Evolutionary conservation across 345 rosid genomes (phyloP).

Genomic region (Linum trigynum): DNA sequence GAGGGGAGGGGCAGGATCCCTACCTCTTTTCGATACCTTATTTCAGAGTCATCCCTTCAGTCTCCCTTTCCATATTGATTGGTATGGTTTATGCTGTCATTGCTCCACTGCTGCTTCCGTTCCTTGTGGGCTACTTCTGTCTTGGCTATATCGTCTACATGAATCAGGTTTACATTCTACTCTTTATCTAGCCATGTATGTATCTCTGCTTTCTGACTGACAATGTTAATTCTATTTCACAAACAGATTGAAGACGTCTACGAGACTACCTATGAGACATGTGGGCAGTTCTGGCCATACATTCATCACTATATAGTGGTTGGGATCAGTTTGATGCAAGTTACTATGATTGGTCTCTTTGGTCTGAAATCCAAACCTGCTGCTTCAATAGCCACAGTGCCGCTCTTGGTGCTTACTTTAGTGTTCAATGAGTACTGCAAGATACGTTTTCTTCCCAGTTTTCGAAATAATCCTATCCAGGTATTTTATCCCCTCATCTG

Average conservation of each 20-base stretch:
- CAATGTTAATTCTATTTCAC: conserved; percentile 12
- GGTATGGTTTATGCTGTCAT: conserved; percentile 82
- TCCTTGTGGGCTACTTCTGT: conserved; percentile 68
- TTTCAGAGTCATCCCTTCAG: conserved; percentile 65
- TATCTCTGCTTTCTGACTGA: not conserved
- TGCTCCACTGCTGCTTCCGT: conserved; percentile 72
- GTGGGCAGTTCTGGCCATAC: conserved; percentile 70
- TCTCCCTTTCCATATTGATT: conserved; percentile 57
- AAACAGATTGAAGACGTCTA: conserved; percentile 80
- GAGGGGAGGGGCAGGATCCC: conserved; percentile 46
- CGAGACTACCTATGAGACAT: conserved; percentile 58
- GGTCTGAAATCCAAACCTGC: conserved; percentile 86
- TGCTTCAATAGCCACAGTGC: conserved; percentile 68
- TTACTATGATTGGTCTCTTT: conserved; percentile 84
- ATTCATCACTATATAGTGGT: conserved; percentile 63
- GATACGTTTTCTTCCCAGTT: conserved; percentile 76
- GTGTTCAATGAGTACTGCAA: conserved; percentile 84
- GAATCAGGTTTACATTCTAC: conserved; percentile 50
- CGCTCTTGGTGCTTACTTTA: conserved; percentile 56
- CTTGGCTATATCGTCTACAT: conserved; percentile 68
- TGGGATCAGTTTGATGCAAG: conserved; percentile 79
- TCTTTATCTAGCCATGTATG: not conserved
- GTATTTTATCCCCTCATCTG: conserved; percentile 19
- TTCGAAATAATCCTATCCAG: conserved; percentile 45
- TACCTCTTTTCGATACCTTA: conserved; percentile 71